Evolutionary conservation across 495 filamentous ascomycete genomes (phyloP).

Genomic region (Tuber borchii): DNA sequence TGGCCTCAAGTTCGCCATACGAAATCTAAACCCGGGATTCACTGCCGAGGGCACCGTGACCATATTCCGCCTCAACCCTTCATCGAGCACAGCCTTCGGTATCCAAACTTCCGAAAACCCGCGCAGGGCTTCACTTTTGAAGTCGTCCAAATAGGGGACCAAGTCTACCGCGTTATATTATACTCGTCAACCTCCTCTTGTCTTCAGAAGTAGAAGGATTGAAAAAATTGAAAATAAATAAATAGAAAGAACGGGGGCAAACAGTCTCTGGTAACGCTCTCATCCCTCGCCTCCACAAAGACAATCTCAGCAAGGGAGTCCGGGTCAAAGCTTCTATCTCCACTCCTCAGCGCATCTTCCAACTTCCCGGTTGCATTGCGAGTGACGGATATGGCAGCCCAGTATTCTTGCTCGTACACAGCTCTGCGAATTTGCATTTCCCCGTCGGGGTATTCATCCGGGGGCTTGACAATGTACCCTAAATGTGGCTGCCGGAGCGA

Average conservation of each 20-base stretch:
- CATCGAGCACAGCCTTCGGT: neutral
- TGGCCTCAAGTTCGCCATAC: constrained; percentile 56
- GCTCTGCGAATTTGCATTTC: constrained; percentile 55
- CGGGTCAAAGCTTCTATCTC: constrained; percentile 60
- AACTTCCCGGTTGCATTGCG: constrained; percentile 59
- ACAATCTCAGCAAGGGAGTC: constrained; percentile 56
- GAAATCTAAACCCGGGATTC: constrained; percentile 59
- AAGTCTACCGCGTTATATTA: neutral
- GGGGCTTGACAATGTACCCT: constrained; percentile 50
- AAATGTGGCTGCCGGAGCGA: constrained; percentile 42
- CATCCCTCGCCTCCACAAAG: constrained; percentile 55
- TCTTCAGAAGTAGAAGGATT: neutral
- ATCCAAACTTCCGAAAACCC: constrained; percentile 7
- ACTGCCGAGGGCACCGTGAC: constrained; percentile 53
- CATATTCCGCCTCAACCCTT: constrained; percentile 40
- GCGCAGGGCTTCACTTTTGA: neutral
- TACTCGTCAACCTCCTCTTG: neutral
- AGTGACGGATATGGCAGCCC: constrained; percentile 60
- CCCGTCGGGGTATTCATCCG: constrained; percentile 54
- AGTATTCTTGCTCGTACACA: constrained; percentile 58
- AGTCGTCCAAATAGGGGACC: neutral
- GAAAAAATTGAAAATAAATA: neutral
- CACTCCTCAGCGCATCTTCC: constrained; percentile 51
- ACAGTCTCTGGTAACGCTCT: constrained; percentile 45
- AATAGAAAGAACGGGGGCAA: neutral